Conservation (phyloP, 495 filamentous ascomycete genomes). For the Podospora conica region DNA sequence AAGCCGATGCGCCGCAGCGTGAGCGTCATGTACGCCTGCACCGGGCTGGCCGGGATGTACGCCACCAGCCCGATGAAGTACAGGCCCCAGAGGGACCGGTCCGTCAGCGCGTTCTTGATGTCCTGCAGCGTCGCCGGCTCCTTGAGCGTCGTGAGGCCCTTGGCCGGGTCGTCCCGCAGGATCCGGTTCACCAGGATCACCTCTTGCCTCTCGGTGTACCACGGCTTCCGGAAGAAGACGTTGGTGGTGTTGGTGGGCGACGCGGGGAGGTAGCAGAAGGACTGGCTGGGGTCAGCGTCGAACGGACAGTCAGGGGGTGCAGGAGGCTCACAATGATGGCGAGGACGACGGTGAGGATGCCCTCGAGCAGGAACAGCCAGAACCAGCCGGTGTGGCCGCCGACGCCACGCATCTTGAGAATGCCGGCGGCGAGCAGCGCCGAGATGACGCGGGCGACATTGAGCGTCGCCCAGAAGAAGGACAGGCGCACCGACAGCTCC, state of each 20-base stretch:
- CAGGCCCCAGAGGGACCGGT: constrained; percentile 33
- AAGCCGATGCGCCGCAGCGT: constrained; percentile 38
- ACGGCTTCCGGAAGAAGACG: constrained; percentile 45
- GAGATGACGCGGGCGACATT: constrained; percentile 40
- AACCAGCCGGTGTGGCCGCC: constrained; percentile 42
- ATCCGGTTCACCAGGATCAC: constrained; percentile 54
- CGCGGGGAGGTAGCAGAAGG: constrained; percentile 18
- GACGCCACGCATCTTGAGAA: constrained; percentile 46
- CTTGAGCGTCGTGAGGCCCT: constrained; percentile 36
- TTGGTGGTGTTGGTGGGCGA: constrained; percentile 40
- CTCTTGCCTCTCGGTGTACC: constrained; percentile 53
- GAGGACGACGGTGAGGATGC: constrained; percentile 45
- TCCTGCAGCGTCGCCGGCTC: constrained; percentile 27
- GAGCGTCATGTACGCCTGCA: constrained; percentile 37
- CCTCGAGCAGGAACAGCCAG: constrained; percentile 51
- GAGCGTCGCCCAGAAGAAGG: constrained; percentile 44
- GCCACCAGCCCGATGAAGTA: constrained; percentile 44
- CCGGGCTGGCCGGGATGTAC: constrained; percentile 42
- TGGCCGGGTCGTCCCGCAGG: constrained; percentile 56
- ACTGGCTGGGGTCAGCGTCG: constrained; percentile 37
- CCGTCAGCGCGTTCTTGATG: constrained; percentile 27
- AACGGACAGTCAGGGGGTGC: constrained; percentile 30
- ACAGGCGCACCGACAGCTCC: constrained; percentile 45
- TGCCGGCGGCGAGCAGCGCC: constrained; percentile 42
- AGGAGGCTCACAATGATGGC: constrained; percentile 32